Percentiles rank a stretch among this genome's conserved stretches.
phyloP scores from a whole-genome alignment of 108 stramenopile species.

The Skeletonema costatum region DNA sequence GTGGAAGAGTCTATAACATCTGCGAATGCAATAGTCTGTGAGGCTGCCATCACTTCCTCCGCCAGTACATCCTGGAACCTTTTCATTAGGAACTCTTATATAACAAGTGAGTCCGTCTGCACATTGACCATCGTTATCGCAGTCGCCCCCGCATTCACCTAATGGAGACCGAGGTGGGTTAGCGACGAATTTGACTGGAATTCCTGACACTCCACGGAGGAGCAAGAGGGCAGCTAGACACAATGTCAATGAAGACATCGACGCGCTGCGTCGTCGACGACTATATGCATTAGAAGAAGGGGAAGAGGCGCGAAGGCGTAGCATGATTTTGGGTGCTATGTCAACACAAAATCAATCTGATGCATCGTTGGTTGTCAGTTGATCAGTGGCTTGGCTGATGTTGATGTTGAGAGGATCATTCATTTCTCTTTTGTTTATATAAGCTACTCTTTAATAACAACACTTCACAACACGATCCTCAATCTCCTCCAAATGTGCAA shows the following conservation, averaged over 20 bases:
- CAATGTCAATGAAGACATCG: background rate
- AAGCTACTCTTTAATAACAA: too few species aligned
- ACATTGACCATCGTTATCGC: constrained; percentile 35
- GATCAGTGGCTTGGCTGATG: too few species aligned
- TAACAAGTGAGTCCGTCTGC: constrained; percentile 20
- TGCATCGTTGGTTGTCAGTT: too few species aligned
- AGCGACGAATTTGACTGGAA: background rate
- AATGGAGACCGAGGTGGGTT: background rate
- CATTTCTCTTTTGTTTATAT: too few species aligned
- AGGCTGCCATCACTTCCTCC: background rate
- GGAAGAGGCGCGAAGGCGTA: background rate
- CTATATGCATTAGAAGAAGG: background rate
- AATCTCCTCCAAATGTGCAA: too few species aligned
- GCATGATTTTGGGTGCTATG: background rate
- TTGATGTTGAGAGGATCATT: too few species aligned
- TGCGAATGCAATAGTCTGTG: constrained; percentile 23
- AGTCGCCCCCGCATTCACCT: constrained; percentile 24
- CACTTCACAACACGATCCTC: too few species aligned
- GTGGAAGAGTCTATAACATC: background rate
- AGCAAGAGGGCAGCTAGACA: too few species aligned
- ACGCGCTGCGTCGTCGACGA: background rate
- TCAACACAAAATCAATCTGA: too few species aligned
- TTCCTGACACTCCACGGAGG: background rate
- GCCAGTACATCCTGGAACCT: constrained; percentile 25
- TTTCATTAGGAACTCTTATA: constrained; percentile 13